Conservation (phyloP, 2,329 filamentous ascomycete genomes). For the Paecilomyces fulvus region DNA sequence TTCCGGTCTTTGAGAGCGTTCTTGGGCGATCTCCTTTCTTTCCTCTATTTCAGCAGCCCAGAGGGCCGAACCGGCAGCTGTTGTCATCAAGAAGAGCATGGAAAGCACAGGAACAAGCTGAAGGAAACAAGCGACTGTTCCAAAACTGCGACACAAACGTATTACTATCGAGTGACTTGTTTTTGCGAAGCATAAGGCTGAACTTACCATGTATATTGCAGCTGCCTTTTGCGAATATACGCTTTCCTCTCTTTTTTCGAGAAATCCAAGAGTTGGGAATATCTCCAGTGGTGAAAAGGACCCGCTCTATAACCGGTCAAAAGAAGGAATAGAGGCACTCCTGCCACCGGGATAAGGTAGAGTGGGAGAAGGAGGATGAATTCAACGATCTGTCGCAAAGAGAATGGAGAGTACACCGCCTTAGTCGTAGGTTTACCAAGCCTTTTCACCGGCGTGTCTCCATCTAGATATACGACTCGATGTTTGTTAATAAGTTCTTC, state of each 20-base stretch:
- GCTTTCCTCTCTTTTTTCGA: conserved; percentile 63
- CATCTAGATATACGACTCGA: conserved; percentile 57
- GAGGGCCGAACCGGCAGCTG: conserved; percentile 72
- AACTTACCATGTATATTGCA: conserved; percentile 74
- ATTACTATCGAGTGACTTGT: conserved; percentile 1
- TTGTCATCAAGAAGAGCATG: conserved; percentile 91
- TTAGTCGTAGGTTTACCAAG: conserved; percentile 72
- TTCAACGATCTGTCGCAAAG: conserved; percentile 80
- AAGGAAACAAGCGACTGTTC: conserved; percentile 70
- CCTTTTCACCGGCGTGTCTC: conserved; percentile 64
- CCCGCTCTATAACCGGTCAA: conserved; percentile 81
- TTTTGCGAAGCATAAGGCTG: neutral
- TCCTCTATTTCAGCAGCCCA: conserved; percentile 77
- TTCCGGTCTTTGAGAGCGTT: conserved; percentile 12
- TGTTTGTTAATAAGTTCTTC: conserved; percentile 60
- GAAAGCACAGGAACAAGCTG: conserved; percentile 83
- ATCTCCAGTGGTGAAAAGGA: conserved; percentile 83
- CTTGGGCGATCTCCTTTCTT: conserved; percentile 29
- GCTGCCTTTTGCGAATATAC: conserved; percentile 58
- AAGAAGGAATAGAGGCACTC: conserved; percentile 76
- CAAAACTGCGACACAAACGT: conserved; percentile 50
- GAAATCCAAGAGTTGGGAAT: conserved; percentile 72
- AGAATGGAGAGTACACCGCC: conserved; percentile 81
- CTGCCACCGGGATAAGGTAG: conserved; percentile 77
- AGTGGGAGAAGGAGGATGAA: conserved; percentile 71